Conservation (phyloP, 768 basidiomycete genomes). For the Termitomyces sp. region DNA sequence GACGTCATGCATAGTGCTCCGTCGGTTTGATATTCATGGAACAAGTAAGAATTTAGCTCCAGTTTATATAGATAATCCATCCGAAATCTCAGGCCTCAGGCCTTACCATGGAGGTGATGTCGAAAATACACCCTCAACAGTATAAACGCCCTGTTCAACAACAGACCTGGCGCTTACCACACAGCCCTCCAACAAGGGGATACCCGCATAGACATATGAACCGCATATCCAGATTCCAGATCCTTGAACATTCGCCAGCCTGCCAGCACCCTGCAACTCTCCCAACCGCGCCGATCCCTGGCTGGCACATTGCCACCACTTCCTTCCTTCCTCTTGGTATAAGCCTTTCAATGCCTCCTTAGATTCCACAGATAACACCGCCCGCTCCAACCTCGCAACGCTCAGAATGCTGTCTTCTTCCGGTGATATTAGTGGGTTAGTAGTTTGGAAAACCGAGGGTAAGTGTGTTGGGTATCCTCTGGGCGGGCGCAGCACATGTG, state of each 20-base stretch:
- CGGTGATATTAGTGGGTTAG: conserved; percentile 64
- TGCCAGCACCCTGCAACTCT: conserved; percentile 48
- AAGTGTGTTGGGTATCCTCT: conserved; percentile 27
- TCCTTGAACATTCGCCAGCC: conserved; percentile 21
- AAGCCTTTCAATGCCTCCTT: conserved; percentile 50
- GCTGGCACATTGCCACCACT: conserved; percentile 43
- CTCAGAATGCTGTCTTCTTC: conserved; percentile 47
- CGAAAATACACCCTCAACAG: conserved; percentile 28
- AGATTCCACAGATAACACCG: conserved; percentile 46
- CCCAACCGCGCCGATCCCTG: conserved; percentile 38
- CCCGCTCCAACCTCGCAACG: conserved; percentile 60
- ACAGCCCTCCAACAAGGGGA: conserved; percentile 79
- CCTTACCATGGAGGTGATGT: conserved; percentile 12
- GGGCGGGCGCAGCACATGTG: conserved; percentile 51
- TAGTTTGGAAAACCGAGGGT: conserved; percentile 60
- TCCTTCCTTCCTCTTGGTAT: conserved; percentile 30
- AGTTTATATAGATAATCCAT: neutral
- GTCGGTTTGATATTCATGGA: neutral
- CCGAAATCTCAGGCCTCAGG: neutral
- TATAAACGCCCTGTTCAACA: conserved; percentile 39
- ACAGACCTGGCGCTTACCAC: conserved; percentile 68
- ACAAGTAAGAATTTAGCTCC: neutral
- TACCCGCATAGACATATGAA: conserved; percentile 65
- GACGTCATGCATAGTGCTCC: neutral
- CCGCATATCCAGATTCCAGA: conserved; percentile 72